Evolutionary conservation across 306 rosid species (phyloP), one percentile per base, ranked within the genome.

Genomic region (Castanea mollissima): DNA sequence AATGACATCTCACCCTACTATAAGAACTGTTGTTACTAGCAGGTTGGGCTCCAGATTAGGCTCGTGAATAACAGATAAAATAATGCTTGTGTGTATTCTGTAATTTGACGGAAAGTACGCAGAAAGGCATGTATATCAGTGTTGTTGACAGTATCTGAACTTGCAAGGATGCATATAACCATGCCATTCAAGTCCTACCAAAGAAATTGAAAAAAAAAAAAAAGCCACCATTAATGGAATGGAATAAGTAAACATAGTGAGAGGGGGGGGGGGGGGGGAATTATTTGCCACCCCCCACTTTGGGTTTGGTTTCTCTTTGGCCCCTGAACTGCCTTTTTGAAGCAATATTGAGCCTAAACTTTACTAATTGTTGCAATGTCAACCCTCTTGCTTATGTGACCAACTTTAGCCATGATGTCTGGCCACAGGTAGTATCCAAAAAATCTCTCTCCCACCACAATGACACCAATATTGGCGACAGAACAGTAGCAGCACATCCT

Each of bases 31-130:
- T 15, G 98, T 95, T 80, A 91, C 85, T 34, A 91, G 51, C 74
- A 87, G 83, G 88, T 91, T 89, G 77, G 98, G 92, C 91, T 91
- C 92, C 55, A 95, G 76, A 80, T 85, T 83, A 25, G 90, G 92
- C 83, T 92, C 98, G 72, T 77, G 80, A 79, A 85, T 68, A 55
- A 88, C 73, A 64, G 91, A 87, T 75, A 95, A 55, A 80, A 95
- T 68, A 75, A 95, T 80, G 74, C 93, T 91, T 86, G 78, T 2
- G 73, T 76, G 84, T 85, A 92, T 70, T 84, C 88, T 27, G 92
- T 91, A 60, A 85, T 83, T 84, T 90, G 88, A 62, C 96, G 92
- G 73, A 95, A 95, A 15, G 90, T 83, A 76, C 0, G 82, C 85
- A 91, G 73, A 81, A 90, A 84, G 76, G 81, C 73, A 31, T 78